phyloP scores from a whole-genome alignment of 306 rosid genomes.

The Malus fusca region DNA sequence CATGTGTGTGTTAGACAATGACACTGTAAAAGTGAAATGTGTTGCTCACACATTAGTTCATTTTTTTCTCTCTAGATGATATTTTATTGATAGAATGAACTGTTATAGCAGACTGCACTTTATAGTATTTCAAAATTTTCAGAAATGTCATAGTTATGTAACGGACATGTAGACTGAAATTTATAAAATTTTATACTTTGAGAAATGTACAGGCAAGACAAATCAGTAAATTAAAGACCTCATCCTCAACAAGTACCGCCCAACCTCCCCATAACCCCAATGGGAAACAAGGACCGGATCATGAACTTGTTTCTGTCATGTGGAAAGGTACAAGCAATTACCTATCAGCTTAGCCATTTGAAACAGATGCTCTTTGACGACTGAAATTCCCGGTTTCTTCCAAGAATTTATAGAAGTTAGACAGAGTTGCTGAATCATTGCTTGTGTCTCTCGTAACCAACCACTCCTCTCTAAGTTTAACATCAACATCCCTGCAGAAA shows the following conservation, averaged over 20 bases:
- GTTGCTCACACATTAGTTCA: no score
- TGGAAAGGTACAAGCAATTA: slow-evolving; percentile 5
- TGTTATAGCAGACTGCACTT: no score
- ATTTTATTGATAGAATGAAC: no score
- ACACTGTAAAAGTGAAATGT: no score
- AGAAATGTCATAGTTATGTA: no score
- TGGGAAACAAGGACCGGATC: not conserved
- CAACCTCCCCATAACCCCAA: not conserved
- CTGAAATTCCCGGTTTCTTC: slow-evolving; percentile 35
- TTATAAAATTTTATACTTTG: no score
- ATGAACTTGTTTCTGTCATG: not conserved
- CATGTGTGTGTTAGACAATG: no score
- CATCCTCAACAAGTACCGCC: not conserved
- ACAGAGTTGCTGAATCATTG: slow-evolving; percentile 43
- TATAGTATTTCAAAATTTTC: no score
- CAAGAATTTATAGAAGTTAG: slow-evolving; percentile 45
- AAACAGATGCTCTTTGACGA: slow-evolving; percentile 7
- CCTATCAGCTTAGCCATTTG: slow-evolving; percentile 27
- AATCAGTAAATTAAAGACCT: no score
- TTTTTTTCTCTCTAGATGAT: no score
- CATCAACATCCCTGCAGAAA: slow-evolving; percentile 57
- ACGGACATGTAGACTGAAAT: no score
- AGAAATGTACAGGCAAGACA: no score
- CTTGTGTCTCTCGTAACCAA: slow-evolving; percentile 55
- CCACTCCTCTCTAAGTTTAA: slow-evolving; percentile 70